These are phyloP conservation scores for Aureobasidium leucospermi DNA, from an alignment of 2,329 filamentous ascomycete genomes.

Conservation along the genomic window DNA sequence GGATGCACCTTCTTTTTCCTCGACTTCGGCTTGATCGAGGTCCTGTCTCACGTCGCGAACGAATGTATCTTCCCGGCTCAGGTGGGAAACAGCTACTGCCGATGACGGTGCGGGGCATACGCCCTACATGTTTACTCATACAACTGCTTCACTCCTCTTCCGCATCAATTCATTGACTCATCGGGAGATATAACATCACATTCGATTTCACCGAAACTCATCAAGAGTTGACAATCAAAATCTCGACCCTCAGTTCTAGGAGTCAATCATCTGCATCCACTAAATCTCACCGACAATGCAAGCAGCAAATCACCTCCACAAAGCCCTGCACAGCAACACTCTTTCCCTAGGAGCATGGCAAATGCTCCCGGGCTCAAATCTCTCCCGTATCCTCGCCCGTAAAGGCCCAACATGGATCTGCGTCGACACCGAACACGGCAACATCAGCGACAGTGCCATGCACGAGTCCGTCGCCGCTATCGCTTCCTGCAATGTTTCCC, in stretches of 20 bases:
- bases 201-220: neutral
- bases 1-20: conserved; percentile 15
- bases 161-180: neutral
- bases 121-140: neutral
- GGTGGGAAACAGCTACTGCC: neutral
- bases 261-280: too few species aligned
- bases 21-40: neutral
- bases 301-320: conserved; percentile 46
- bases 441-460: conserved; percentile 48
- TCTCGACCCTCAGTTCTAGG: too few species aligned
- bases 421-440: conserved; percentile 50
- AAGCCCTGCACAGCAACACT: conserved; percentile 42
- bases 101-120: conserved; percentile 1
- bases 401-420: conserved; percentile 48
- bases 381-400: conserved; percentile 46
- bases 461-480: conserved; percentile 48
- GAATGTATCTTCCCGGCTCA: neutral
- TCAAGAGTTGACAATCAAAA: neutral
- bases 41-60: neutral
- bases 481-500: conserved; percentile 36
- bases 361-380: conserved; percentile 49
- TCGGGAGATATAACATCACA: neutral
- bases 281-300: conserved; percentile 36
- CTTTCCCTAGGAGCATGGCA: conserved; percentile 52
- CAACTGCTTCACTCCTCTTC: neutral